Evolutionary conservation across 495 filamentous ascomycete genomes (phyloP), one percentile per base, ranked within the genome.

Genomic region (Amorphotheca resinae): DNA sequence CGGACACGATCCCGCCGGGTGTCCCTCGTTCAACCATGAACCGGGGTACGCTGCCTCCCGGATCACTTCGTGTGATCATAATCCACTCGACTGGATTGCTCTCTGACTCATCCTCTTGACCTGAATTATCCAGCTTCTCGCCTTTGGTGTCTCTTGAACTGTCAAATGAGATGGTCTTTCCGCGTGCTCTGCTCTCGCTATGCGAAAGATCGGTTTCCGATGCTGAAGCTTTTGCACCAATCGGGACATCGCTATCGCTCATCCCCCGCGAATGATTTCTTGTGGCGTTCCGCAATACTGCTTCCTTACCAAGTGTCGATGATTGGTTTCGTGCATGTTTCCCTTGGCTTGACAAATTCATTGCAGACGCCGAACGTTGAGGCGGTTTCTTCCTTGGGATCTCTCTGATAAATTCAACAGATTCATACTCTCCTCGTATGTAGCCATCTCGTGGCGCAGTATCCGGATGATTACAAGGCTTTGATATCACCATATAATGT

Each of bases 1-100:
- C 89, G 18, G 65, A 63, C 12, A 85, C 76, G 48, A 96, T 93
- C 15, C 86, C 81, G 9, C 70, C 73, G 0, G 89, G 89, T 1
- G 89, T 96, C 30, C 84, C 84, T 55, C 87, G 77, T 59, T 95
- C 91, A 16, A 96, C 83, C 80, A 96, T 84, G 64, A 91, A 96
- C 21, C 84, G 72, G 0, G 89, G 89, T 6, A 95, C 88, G 41
- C 74, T 91, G 23, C 89, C 91, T 17, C 91, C 89, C 0, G 89
- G 89, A 51, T 95, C 87, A 58, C 81, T 87, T n/a, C 89, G 68
- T 1, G 89, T 95, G 17, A 95, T 76, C 91, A 95, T 56, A 26
- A 94, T 77, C 89, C 89, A 96, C 59, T 95, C 89, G 11, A 95
- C 76, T 0, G 82, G 80, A 42, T 77, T 81, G 23, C 61, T 55